Conservation (phyloP, 2,329 filamentous ascomycete genomes). For the Cladophialophora psammophila region DNA sequence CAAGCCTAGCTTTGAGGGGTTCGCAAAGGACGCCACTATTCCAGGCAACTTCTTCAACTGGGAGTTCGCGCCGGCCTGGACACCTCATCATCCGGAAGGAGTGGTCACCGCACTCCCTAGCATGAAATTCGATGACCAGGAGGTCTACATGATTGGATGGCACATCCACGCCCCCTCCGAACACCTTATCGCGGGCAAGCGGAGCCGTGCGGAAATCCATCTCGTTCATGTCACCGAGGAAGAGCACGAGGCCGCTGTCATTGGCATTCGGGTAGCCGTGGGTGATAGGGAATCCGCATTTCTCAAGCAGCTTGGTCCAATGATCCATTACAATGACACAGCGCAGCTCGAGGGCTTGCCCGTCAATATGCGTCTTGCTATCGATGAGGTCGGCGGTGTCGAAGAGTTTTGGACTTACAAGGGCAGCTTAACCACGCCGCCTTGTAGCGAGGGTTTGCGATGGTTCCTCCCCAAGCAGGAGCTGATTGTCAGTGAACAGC, state of each 20-base stretch:
- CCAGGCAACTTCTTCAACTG: slow-evolving; percentile 57
- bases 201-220: slow-evolving; percentile 56
- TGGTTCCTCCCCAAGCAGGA: slow-evolving; percentile 53
- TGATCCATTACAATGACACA: slow-evolving; percentile 51
- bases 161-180: slow-evolving; percentile 62
- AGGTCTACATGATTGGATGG: slow-evolving; percentile 59
- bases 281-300: slow-evolving; percentile 39
- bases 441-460: slow-evolving; percentile 64
- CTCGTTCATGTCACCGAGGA: slow-evolving; percentile 56
- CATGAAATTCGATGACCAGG: slow-evolving; percentile 56
- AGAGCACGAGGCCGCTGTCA: slow-evolving; percentile 54
- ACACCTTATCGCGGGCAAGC: slow-evolving; percentile 54
- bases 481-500: slow-evolving; percentile 53
- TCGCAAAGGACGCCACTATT: slow-evolving; percentile 43
- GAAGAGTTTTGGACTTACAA: slow-evolving; percentile 58
- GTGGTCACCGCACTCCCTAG: slow-evolving; percentile 51
- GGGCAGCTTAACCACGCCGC: slow-evolving; percentile 69
- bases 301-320: slow-evolving; percentile 49
- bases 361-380: slow-evolving; percentile 31
- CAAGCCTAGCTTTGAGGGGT: slow-evolving; percentile 52
- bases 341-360: slow-evolving; percentile 33
- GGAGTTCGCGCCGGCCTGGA: slow-evolving; percentile 59
- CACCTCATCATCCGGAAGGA: slow-evolving; percentile 47
- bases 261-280: slow-evolving; percentile 56
- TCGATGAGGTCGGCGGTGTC: slow-evolving; percentile 34